Evolutionary conservation across 2,329 filamentous ascomycete genomes (phyloP), one percentile per base, ranked within the genome.

Genomic region (Colletotrichum orchidophilum): DNA sequence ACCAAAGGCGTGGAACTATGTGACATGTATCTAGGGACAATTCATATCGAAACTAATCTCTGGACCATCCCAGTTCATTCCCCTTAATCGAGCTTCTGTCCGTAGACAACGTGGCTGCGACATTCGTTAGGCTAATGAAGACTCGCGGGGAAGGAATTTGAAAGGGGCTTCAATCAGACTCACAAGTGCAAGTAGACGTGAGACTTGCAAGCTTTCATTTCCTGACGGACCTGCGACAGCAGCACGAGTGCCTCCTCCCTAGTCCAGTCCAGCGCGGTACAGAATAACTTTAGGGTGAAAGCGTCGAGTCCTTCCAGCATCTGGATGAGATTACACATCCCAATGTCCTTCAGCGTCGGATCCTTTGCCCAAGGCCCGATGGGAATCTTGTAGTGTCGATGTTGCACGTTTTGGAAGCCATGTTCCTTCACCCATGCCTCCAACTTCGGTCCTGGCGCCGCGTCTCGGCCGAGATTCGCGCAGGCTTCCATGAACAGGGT

Each of bases 351-450:
- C 35, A 75, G 73, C 1, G 63, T 64, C 0, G 70, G 70, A 39
- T 81, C 79, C 65, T 80, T 81, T 3, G 82, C 73, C 82, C 83
- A 85, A 0, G 78, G 74, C 0, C 80, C 80, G 11, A 80, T 76
- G 0, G 81, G 81, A 49, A 79, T 70, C 66, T 79, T 79, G 70
- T 76, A 79, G 7, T 75, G 39, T 3, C 73, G 74, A 42, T 81
- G 76, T 0, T 75, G 75, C 18, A 82, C 73, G 54, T 81, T 80
- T 6, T 73, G 54, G 55, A 84, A 84, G 1, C 83, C 82, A 2
- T 80, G 78, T 1, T 63, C 61, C 2, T 74, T 73, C 73, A 82
- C 76, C 80, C 78, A 81, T 1, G 49, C 64, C 70, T 80, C 76
- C 62, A 5, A 72, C 61, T 21, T 50, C 49, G 76, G 71, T 27